Evolutionary conservation across 2,329 filamentous ascomycete species (phyloP).

Genomic region (Hypoxylon sp.): DNA sequence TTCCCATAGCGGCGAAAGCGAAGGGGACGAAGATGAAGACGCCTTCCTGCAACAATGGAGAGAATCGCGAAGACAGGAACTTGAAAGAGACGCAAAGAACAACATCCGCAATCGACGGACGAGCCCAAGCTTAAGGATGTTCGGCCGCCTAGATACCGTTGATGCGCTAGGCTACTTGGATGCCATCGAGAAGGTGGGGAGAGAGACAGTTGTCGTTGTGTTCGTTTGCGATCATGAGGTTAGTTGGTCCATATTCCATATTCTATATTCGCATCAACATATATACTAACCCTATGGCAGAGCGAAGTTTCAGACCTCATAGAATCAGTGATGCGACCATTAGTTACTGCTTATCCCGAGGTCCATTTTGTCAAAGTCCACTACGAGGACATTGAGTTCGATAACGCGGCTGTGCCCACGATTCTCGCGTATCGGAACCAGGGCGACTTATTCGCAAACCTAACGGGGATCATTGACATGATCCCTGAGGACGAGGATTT

Average conservation of each 20-base stretch:
- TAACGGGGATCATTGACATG: slow-evolving; percentile 87
- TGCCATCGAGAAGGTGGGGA: slow-evolving; percentile 87
- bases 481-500: slow-evolving; percentile 75
- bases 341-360: slow-evolving; percentile 75
- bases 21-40: slow-evolving; percentile 73
- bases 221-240: slow-evolving; percentile 92
- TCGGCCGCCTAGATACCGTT: slow-evolving; percentile 81
- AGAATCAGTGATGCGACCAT: slow-evolving; percentile 77
- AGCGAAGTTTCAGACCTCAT: slow-evolving; percentile 81
- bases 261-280: slow-evolving; percentile 3
- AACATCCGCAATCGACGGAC: slow-evolving; percentile 71
- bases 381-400: slow-evolving; percentile 93
- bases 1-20: slow-evolving; percentile 53
- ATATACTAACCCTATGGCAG: slow-evolving; percentile 55
- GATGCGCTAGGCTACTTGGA: slow-evolving; percentile 95
- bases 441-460: slow-evolving; percentile 88
- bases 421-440: slow-evolving; percentile 86
- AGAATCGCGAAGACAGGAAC: slow-evolving; percentile 78
- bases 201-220: slow-evolving; percentile 86
- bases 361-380: slow-evolving; percentile 91
- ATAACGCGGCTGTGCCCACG: slow-evolving; percentile 85
- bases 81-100: slow-evolving; percentile 68
- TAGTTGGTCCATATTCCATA: slow-evolving; percentile 52
- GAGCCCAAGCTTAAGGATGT: slow-evolving; percentile 80
- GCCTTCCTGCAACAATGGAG: slow-evolving; percentile 87